A percentile compares a stretch with the other conserved stretches of the same genome.
phyloP scores from a whole-genome alignment of 108 stramenopile species.

The Nitzschia inconspicua region DNA sequence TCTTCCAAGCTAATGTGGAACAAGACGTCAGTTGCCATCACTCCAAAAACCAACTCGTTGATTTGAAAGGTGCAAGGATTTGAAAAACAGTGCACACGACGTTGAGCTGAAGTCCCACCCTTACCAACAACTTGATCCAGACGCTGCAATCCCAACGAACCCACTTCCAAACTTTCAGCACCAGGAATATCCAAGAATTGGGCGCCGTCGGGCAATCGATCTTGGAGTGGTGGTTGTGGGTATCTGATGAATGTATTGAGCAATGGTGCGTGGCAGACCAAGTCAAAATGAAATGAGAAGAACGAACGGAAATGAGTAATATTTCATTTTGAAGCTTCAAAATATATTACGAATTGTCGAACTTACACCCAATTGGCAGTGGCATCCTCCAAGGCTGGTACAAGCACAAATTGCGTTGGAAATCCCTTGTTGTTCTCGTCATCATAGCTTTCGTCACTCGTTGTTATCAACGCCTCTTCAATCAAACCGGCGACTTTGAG shows the following conservation, averaged over 20 bases:
- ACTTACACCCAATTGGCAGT: constrained; percentile 81
- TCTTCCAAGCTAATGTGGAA: constrained; percentile 86
- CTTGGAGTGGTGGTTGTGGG: constrained; percentile 79
- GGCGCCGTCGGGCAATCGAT: constrained; percentile 44
- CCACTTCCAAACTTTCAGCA: constrained; percentile 39
- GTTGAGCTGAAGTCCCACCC: not conserved
- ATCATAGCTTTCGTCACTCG: constrained; percentile 21
- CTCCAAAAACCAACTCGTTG: constrained; percentile 85
- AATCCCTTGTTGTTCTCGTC: constrained; percentile 33
- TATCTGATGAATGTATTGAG: constrained; percentile 16
- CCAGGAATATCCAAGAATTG: constrained; percentile 34
- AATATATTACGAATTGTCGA: not conserved
- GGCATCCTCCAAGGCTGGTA: constrained; percentile 93
- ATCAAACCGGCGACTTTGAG: constrained; percentile 54
- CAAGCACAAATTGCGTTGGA: constrained; percentile 94
- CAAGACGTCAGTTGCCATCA: constrained; percentile 86
- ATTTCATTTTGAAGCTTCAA: not conserved
- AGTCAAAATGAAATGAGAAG: not conserved
- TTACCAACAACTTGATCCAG: constrained; percentile 29
- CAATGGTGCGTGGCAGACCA: not conserved
- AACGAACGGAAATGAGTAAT: not conserved
- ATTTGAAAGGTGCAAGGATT: constrained; percentile 89
- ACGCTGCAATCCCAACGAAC: constrained; percentile 57
- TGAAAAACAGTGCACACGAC: constrained; percentile 85
- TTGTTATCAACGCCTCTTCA: constrained; percentile 45